Base-by-base conservation (phyloP, 768 basidiomycete species). In the Leucosporidium creatinivorum region DNA sequence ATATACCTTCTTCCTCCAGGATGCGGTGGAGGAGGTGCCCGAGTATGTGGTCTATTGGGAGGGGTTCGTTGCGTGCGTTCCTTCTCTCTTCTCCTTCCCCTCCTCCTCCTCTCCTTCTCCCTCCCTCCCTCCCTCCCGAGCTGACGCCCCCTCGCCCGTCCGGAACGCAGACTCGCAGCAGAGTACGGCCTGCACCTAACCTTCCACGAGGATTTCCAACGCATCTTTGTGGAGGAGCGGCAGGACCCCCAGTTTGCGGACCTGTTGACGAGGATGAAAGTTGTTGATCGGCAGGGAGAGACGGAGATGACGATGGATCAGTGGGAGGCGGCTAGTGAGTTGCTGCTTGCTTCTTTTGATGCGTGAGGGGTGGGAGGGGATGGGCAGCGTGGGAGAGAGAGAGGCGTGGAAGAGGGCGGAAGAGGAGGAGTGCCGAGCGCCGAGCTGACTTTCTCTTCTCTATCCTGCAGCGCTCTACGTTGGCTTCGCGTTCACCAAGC, bases 41-140 rank as follows among this genome's bases (percentile, higher is more conserved):
- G 96, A 99, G 78, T 99, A 93, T 75, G 81, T 99, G 59, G 96
- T 99, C n/a, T 83, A 85, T 68, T 99, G 94, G 94, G 87, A 90
- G 55, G 87, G 87, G 73, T 98, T 98, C 77, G 86, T 88, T 36
- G 79, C 84, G 93, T 96, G 70, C 72, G 84, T 75, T n/a, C n/a
- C n/a, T n/a, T n/a, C 12, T 30, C 21, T 21, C 31, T 28, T 55
- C 33, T n/a, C 44, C n/a, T 49, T 33, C 28, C 49, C n/a, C 25
- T 39, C 50, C 18, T 26, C 39, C 47, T 6, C 26, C 15, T 31
- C n/a, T 15, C 6, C 52, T 12, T 31, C n/a, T n/a, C n/a, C n/a
- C n/a, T n/a, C n/a, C n/a, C n/a, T n/a, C n/a, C n/a, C n/a, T n/a
- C n/a, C n/a, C n/a, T n/a, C n/a, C n/a, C n/a, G n/a, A n/a, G 25